A percentile compares a stretch with the other conserved stretches of the same genome.
Conservation (phyloP, 148 eudicot species). For the Simmondsia chinensis region DNA sequence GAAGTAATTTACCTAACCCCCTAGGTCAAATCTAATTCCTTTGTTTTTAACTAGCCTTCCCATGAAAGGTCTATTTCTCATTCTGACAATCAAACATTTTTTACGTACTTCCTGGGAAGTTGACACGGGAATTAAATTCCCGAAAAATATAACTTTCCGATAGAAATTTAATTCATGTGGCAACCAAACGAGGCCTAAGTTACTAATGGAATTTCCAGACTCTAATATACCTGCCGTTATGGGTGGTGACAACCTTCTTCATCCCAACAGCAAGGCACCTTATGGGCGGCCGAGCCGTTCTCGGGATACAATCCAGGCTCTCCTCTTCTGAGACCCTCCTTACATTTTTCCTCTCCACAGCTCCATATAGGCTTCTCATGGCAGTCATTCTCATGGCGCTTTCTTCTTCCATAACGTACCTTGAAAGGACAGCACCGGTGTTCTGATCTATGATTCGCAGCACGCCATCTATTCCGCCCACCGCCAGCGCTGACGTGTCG, state of each 20-base stretch:
- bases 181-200: no score
- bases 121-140: no score
- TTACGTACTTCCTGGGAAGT: no score
- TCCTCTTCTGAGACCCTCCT: constrained; percentile 38
- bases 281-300: constrained; percentile 40
- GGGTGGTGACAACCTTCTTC: constrained; percentile 67
- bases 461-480: constrained; percentile 83
- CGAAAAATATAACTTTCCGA: no score
- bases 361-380: constrained; percentile 17
- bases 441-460: constrained; percentile 54
- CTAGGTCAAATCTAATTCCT: no score
- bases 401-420: constrained; percentile 32
- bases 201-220: constrained; percentile 48
- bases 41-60: no score
- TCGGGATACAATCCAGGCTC: constrained; percentile 35
- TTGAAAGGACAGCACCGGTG: constrained; percentile 47
- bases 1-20: no score
- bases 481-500: constrained; percentile 46
- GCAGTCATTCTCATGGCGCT: constrained; percentile 12
- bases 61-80: no score
- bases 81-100: no score
- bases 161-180: no score
- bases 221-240: constrained; percentile 35
- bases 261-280: constrained; percentile 77
- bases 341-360: constrained; percentile 36